phyloP scores from a whole-genome alignment of 345 rosid species.

The Moringa oleifera region DNA sequence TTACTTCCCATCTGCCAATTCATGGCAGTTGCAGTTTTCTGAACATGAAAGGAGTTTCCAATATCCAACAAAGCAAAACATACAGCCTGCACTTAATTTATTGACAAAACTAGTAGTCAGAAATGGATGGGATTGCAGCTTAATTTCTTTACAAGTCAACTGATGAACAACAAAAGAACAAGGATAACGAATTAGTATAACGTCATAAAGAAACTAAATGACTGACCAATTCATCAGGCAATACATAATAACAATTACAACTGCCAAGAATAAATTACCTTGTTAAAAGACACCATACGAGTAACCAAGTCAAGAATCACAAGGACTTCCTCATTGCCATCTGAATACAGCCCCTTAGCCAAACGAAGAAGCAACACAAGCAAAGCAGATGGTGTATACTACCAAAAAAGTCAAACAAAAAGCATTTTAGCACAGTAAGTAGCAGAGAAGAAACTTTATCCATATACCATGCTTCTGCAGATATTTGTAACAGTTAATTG shows the following conservation, averaged over 20 bases:
- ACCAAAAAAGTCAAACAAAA: slow-evolving; percentile 20
- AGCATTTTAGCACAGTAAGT: not conserved
- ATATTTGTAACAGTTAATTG: too few species aligned
- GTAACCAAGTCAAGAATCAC: slow-evolving; percentile 64
- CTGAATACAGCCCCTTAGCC: slow-evolving; percentile 55
- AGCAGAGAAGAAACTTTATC: too few species aligned
- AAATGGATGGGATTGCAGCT: not conserved
- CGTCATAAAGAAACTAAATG: too few species aligned
- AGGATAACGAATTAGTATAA: too few species aligned
- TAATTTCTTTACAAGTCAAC: not conserved
- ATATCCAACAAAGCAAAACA: slow-evolving; percentile 65
- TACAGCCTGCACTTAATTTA: slow-evolving; percentile 44
- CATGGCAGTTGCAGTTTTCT: slow-evolving; percentile 31
- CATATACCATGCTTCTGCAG: too few species aligned
- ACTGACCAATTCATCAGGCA: slow-evolving; percentile 3
- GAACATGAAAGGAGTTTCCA: slow-evolving; percentile 44
- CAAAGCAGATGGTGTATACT: slow-evolving; percentile 72
- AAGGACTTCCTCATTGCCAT: slow-evolving; percentile 50
- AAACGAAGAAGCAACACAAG: slow-evolving; percentile 69
- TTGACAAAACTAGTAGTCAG: slow-evolving; percentile 14
- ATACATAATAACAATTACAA: slow-evolving; percentile 10
- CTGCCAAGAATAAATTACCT: slow-evolving; percentile 38
- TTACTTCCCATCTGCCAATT: slow-evolving; percentile 44
- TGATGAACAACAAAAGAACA: too few species aligned
- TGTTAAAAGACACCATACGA: slow-evolving; percentile 73